Base-by-base conservation (phyloP, 2,329 filamentous ascomycete genomes). In the Epichloe glyceriae region DNA sequence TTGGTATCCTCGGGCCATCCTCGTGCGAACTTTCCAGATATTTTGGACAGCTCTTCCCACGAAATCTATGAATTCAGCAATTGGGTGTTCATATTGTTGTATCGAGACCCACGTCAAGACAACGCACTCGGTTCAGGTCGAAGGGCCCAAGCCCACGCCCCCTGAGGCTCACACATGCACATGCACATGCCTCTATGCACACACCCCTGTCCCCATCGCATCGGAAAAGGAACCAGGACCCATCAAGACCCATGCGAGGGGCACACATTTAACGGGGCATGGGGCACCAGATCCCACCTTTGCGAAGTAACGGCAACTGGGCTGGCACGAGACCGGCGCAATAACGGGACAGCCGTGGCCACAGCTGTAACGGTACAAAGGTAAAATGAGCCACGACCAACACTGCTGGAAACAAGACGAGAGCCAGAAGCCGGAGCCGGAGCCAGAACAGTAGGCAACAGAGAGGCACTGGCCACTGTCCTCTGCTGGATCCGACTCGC, bases 161-260 rank as follows among this genome's bases (percentile, higher is more conserved):
- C n/a, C 30, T 10, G 34, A 30, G 5, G 17, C 38, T 39, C n/a
- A n/a, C n/a, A n/a, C n/a, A n/a, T 45, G 42, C 22, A 46, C 19
- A 38, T 20, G 22, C n/a, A 14, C 45, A 38, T 34, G 2, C 43
- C 15, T 8, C 35, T 26, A 44, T 39, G 33, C 50, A 44, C 50
- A 43, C 46, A 20, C 50, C 50, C 46, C 34, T 40, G 35, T 44
- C 46, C 43, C 51, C 51, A 50, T 37, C 20, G 47, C 47, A 50
- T 52, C 47, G 51, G 47, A 47, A 37, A 46, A 44, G 47, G 38
- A 39, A 43, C 42, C 37, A 50, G 42, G 40, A 12, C n/a, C 46
- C 30, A 45, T 40, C 35, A 19, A 33, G 38, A 34, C 39, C 38
- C 43, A 42, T 49, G 47, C 47, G 47, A 49, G 39, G 39, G 47